A percentile compares a stretch with the other conserved stretches of the same genome.
These are phyloP conservation scores for Pleurostoma richardsiae DNA, from an alignment of 2,329 filamentous ascomycete species.

Conservation along the genomic window DNA sequence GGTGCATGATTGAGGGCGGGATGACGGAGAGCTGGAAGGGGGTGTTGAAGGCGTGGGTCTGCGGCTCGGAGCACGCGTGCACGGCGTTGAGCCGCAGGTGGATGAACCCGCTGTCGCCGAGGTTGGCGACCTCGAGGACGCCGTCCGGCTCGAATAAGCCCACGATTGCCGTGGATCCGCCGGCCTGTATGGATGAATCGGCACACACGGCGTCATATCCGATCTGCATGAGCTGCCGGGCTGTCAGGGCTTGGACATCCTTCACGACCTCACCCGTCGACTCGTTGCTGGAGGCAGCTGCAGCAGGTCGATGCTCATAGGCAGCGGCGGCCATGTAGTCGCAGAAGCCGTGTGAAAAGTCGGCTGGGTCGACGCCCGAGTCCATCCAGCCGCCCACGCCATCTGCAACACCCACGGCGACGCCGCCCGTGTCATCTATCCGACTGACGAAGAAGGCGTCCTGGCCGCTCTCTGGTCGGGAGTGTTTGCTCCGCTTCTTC, in stretches of 20 bases:
- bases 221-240: constrained; percentile 69
- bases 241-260: constrained; percentile 37
- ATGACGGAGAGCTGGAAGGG: constrained; percentile 91
- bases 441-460: constrained; percentile 92
- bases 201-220: constrained; percentile 79
- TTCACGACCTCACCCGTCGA: constrained; percentile 5
- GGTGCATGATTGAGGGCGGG: constrained; percentile 71
- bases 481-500: constrained; percentile 46
- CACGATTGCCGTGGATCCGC: constrained; percentile 90
- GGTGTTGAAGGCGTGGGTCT: constrained; percentile 97
- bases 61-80: constrained; percentile 74
- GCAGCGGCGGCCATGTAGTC: constrained; percentile 84
- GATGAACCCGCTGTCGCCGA: constrained; percentile 92
- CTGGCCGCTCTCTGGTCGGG: constrained; percentile 76
- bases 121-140: constrained; percentile 79
- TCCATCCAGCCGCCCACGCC: constrained; percentile 95
- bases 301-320: constrained; percentile 43
- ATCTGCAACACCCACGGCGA: constrained; percentile 87
- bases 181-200: constrained; percentile 69
- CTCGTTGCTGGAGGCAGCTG: constrained; percentile 14
- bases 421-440: constrained; percentile 64
- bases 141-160: constrained; percentile 71
- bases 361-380: constrained; percentile 85
- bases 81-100: constrained; percentile 83
- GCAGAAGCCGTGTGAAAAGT: constrained; percentile 92